phyloP scores from a whole-genome alignment of 83 land plant species.

The Diphasiastrum complanatum region DNA sequence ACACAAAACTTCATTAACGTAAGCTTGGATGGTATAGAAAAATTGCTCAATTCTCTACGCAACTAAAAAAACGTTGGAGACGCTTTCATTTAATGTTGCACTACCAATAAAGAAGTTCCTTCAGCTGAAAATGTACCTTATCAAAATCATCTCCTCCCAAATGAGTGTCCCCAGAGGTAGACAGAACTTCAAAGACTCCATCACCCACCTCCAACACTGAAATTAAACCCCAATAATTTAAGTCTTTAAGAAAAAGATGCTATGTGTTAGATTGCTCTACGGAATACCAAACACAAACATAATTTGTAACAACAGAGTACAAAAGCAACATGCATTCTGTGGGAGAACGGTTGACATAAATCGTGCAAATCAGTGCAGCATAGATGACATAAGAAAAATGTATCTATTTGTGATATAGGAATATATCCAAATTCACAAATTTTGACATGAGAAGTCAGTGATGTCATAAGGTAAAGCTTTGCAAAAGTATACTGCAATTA shows the following conservation, averaged over 20 bases:
- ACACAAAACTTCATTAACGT: neutral
- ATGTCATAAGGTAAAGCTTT: too few species aligned
- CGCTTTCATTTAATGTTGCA: too few species aligned
- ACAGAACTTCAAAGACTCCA: slow-evolving; percentile 96
- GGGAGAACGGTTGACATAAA: too few species aligned
- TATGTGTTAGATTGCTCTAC: too few species aligned
- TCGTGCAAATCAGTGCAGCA: too few species aligned
- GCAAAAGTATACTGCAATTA: too few species aligned
- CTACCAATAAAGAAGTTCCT: neutral
- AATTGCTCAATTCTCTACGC: neutral
- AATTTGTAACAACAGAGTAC: neutral
- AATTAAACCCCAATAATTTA: neutral
- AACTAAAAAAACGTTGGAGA: neutral
- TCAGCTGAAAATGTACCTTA: slow-evolving; percentile 48
- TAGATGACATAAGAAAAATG: too few species aligned
- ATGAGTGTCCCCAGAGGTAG: slow-evolving; percentile 93
- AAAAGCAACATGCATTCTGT: neutral
- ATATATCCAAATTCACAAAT: too few species aligned
- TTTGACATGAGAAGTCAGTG: too few species aligned
- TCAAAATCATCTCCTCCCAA: slow-evolving; percentile 97
- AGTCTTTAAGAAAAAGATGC: too few species aligned
- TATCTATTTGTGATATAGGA: too few species aligned
- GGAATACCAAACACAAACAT: too few species aligned
- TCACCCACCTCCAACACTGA: slow-evolving; percentile 94
- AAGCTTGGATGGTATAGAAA: neutral